phyloP scores from a whole-genome alignment of 331 rosid species.

The Rhamnella rubrinervis region DNA sequence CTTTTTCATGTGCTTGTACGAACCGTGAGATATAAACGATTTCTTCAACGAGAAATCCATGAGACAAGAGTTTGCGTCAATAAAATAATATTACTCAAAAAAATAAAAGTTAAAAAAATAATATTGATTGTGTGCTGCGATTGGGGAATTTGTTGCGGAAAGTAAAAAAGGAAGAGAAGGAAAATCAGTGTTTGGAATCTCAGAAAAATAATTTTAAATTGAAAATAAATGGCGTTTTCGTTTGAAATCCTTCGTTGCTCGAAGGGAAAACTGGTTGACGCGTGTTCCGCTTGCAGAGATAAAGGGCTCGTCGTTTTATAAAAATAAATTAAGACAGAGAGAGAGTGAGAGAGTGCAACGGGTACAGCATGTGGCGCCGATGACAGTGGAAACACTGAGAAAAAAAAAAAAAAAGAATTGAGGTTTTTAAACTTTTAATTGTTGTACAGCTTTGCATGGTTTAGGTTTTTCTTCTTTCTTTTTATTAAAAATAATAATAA shows the following conservation, averaged over 20 bases:
- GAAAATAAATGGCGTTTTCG: no score
- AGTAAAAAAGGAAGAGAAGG: not conserved
- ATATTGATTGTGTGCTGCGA: no score
- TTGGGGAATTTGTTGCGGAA: not conserved
- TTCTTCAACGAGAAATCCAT: conserved; percentile 57
- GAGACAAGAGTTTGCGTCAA: not conserved
- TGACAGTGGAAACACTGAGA: not conserved
- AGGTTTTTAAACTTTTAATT: no score
- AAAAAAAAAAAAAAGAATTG: no score
- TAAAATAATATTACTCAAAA: not conserved
- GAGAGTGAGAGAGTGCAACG: conserved; percentile 4
- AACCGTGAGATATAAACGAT: conserved; percentile 54
- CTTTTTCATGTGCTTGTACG: conserved; percentile 31
- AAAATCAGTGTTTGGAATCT: not conserved
- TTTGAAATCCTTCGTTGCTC: not conserved
- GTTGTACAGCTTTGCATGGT: no score
- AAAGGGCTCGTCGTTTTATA: no score
- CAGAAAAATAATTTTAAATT: not conserved
- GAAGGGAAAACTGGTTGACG: conserved; percentile 18
- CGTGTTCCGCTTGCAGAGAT: conserved; percentile 3
- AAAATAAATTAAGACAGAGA: not conserved
- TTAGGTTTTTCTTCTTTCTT: no score
- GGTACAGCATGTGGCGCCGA: conserved; percentile 18
- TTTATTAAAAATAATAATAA: no score
- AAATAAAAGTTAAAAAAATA: no score